Evolutionary conservation across 345 rosid species (phyloP).

Genomic region (Eucalyptus sideroxylon): DNA sequence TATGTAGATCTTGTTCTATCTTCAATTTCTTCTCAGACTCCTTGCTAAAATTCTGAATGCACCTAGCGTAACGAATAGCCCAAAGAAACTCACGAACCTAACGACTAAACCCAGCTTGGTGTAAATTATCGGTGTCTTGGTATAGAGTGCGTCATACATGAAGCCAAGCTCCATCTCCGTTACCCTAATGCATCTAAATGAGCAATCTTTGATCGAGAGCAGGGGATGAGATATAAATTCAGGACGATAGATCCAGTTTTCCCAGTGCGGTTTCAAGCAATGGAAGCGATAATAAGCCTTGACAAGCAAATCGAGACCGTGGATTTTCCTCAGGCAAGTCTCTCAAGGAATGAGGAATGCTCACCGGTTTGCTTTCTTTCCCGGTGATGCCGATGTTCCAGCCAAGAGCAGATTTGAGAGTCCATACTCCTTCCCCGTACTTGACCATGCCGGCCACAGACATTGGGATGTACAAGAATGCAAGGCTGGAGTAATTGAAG

Average conservation of each 20-base stretch:
- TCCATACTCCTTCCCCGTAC: background rate
- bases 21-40: too few species aligned
- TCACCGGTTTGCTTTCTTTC: background rate
- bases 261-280: background rate
- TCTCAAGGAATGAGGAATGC: background rate
- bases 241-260: background rate
- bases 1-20: too few species aligned
- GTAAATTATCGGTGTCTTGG: background rate
- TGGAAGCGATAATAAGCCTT: background rate
- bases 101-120: background rate
- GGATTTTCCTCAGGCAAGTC: background rate
- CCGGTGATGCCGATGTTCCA: background rate
- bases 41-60: background rate
- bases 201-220: background rate
- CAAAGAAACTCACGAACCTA: background rate
- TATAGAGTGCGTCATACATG: constrained; percentile 2
- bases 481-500: background rate
- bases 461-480: background rate
- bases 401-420: background rate
- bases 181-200: background rate
- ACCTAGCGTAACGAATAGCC: background rate
- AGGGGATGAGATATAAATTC: background rate
- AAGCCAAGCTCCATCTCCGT: constrained; percentile 1
- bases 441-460: background rate
- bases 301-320: background rate